Base-by-base conservation (phyloP, 768 basidiomycete species). In the Russula griseocarnosa region DNA sequence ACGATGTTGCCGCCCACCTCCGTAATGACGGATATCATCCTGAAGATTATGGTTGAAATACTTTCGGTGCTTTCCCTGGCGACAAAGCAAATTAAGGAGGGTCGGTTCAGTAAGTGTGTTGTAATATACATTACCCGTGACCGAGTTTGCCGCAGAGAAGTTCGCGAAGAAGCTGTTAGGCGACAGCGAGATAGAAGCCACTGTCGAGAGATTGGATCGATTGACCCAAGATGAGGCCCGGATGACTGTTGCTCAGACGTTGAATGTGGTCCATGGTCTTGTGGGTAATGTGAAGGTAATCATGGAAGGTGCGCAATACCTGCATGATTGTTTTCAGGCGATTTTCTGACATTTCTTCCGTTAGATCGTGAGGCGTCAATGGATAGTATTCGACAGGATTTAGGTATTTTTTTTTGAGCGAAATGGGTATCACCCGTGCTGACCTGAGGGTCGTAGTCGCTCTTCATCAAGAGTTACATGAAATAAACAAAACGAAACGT, bases 31-130 rank as follows among this genome's bases (percentile, higher is more conserved):
- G 44, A 55, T 8, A 38, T 62, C 0, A 22, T 50, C 0, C 4
- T 62, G 0, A 51, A 56, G 14, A 62, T 57, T 22, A n/a, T 62
- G 40, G 61, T 44, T 2, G 55, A 62, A 32, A 1, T 62, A 13
- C 49, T 57, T 1, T 30, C 38, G 5, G 55, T 62, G 5, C 28
- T 57, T 20, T 34, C 55, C 5, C 26, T 57, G 1, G 55, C 55
- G 5, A 57, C 61, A 3, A 62, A 62, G 30, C 55, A 57, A 20
- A 26, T 62, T 1, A 38, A 42, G 3, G 38, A 62, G 36, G 61
- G 61, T 3, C 38, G 55, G 7, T 13, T 62, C 9, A 51, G 61
- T 62, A 13, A 51, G 61, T n/a, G 3, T 6, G 1, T 1, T 8
- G 6, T 38, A 13, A 3, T 2, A 11, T 49, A 20, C 5, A 42